Percentiles rank a stretch among this genome's conserved stretches.
Conservation (phyloP, 2,329 filamentous ascomycete species). For the Penicillium aurantiogriseum region DNA sequence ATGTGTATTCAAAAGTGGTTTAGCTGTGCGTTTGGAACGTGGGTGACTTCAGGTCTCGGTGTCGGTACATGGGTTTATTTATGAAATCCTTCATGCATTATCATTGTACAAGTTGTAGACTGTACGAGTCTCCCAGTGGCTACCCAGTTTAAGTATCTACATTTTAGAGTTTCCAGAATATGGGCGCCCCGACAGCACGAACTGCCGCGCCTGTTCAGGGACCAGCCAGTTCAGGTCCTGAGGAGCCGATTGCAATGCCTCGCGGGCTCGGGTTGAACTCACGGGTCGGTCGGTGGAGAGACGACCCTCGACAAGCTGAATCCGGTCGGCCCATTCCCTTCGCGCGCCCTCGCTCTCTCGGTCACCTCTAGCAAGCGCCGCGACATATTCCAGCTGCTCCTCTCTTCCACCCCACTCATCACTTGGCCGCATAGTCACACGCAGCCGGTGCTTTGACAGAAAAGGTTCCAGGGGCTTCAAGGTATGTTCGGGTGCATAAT, state of each 20-base stretch:
- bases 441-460: constrained; percentile 43
- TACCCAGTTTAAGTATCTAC: not conserved
- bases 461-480: constrained; percentile 44
- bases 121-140: not conserved
- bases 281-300: constrained; percentile 36
- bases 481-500: constrained; percentile 48
- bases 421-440: constrained; percentile 45
- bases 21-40: not conserved
- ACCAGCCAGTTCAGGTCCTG: constrained; percentile 39
- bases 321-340: constrained; percentile 44
- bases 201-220: constrained; percentile 34
- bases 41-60: not conserved
- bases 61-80: not conserved
- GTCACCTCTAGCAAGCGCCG: constrained; percentile 38
- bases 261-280: constrained; percentile 46
- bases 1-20: constrained; percentile 3
- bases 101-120: not conserved
- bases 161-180: constrained; percentile 23
- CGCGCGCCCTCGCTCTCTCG: constrained; percentile 39
- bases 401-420: constrained; percentile 41
- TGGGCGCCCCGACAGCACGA: constrained; percentile 31
- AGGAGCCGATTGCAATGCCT: constrained; percentile 33
- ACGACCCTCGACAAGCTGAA: constrained; percentile 43
- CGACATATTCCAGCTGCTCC: constrained; percentile 41
- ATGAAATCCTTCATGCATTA: constrained; percentile 2